phyloP scores from a whole-genome alignment of 2,329 filamentous ascomycete species.

The Pseudogymnoascus sp. region DNA sequence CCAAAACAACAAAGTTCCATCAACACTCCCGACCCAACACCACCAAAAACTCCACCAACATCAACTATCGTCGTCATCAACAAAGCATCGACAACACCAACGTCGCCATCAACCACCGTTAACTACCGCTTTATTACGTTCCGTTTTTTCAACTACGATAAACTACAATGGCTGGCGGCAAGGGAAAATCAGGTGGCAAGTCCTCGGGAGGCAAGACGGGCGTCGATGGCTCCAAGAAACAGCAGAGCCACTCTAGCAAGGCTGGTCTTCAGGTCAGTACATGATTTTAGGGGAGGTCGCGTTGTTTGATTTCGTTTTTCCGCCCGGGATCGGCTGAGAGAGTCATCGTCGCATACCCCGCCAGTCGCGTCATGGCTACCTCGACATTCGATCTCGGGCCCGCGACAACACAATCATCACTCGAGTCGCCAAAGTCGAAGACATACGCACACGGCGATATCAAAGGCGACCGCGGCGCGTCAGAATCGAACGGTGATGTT shows the following conservation, averaged over 20 bases:
- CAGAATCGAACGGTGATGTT: neutral
- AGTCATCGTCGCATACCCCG: slow-evolving; percentile 9
- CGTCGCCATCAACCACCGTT: slow-evolving; percentile 6
- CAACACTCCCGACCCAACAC: slow-evolving; percentile 3
- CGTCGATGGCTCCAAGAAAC: slow-evolving; percentile 28
- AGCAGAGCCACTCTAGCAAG: slow-evolving; percentile 30
- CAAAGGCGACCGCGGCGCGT: neutral
- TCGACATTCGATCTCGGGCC: neutral
- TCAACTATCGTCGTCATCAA: slow-evolving; percentile 14
- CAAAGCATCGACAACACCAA: slow-evolving; percentile 15
- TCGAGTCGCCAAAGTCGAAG: neutral
- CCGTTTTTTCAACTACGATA: neutral
- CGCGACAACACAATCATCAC: neutral
- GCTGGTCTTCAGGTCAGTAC: slow-evolving; percentile 30
- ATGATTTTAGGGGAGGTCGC: neutral
- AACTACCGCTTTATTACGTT: slow-evolving; percentile 1
- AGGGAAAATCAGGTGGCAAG: slow-evolving; percentile 31
- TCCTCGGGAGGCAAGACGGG: slow-evolving; percentile 30
- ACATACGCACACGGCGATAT: neutral
- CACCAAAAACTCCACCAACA: slow-evolving; percentile 13
- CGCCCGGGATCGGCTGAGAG: neutral
- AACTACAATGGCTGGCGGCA: slow-evolving; percentile 28
- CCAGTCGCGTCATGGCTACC: slow-evolving; percentile 12
- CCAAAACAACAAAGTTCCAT: slow-evolving; percentile 6
- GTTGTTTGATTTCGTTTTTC: slow-evolving; percentile 1